Evolutionary conservation across 805 yeast genomes (phyloP), one percentile per base, ranked within the genome.

Genomic region (Lachancea meyersii): DNA sequence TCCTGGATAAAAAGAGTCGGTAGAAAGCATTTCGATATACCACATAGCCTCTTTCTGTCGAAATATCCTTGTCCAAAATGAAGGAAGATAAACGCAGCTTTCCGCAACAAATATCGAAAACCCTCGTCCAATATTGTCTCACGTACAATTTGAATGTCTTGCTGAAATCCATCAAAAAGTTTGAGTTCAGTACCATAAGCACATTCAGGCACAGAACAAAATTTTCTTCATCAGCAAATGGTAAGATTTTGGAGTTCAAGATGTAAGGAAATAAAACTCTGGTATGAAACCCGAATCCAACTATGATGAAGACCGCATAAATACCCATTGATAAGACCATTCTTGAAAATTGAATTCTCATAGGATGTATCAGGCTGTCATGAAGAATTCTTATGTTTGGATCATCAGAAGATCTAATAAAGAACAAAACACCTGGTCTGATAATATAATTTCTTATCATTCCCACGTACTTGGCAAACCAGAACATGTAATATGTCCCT

Each of bases 321-420:
- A 86, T 85, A 35, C 77, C 69, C 16, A 80, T 91, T 22, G 95
- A 83, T 21, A 86, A 63, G 2, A 71, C 70, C 23, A 89, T 80
- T 48, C 95, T 72, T 22, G 82, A 77, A 18, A 89, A 48, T 58
- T 93, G 97, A 35, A 82, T 67, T 7, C 63, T 49, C 54, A 91
- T 73, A 1, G 96, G 85, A 50, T 84, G 79, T 45, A 84, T 82
- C 41, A 93, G 63, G 1, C 95, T 93, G 58, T 89, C 96, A 50
- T 87, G 91, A 32, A 91, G 73, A 10, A 93, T 75, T 50, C 91
- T 78, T 35, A 87, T 80, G 52, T 86, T 83, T 31, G 95, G 96
- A 58, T 93, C 97, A 53, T 88, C 96, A 4, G 96, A 96, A 18
- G 95, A 87, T 53, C 96, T 75, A 47, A 93, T 84, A 66, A 93